Conservation (phyloP, 306 rosid genomes). For the Purshia tridentata region DNA sequence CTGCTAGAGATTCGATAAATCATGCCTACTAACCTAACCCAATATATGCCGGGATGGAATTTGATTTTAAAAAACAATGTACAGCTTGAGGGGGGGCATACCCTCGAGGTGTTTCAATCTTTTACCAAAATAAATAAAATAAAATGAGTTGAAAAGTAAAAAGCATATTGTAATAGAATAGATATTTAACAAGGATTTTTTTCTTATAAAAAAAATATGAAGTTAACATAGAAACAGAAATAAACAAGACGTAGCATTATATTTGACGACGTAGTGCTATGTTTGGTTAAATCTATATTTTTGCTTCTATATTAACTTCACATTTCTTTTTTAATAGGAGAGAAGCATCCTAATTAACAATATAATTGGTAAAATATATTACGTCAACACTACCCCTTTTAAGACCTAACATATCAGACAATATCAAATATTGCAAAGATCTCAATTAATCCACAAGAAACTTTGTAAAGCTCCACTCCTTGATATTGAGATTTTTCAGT, state of each 20-base stretch:
- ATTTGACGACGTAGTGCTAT: too few relatives aligned
- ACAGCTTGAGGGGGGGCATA: conserved; percentile 9
- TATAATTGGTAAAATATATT: too few relatives aligned
- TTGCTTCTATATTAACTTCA: too few relatives aligned
- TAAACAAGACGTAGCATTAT: too few relatives aligned
- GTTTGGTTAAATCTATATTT: too few relatives aligned
- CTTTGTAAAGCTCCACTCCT: not conserved
- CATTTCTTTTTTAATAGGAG: too few relatives aligned
- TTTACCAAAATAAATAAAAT: not conserved
- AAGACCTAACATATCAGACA: not conserved
- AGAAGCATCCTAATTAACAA: too few relatives aligned
- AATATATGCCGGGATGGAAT: conserved; percentile 16
- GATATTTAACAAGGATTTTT: too few relatives aligned
- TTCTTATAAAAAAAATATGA: too few relatives aligned
- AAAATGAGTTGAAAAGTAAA: conserved; percentile 25
- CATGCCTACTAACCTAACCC: conserved; percentile 55
- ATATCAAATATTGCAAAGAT: not conserved
- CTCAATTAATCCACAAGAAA: not conserved
- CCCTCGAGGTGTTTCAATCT: not conserved
- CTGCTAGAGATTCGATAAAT: conserved; percentile 39
- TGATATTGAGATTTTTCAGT: not conserved
- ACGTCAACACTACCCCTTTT: too few relatives aligned
- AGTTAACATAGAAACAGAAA: too few relatives aligned
- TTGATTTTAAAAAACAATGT: not conserved
- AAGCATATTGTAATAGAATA: too few relatives aligned